Base-by-base conservation (phyloP, 345 rosid species). In the Gynandropsis gynandra region DNA sequence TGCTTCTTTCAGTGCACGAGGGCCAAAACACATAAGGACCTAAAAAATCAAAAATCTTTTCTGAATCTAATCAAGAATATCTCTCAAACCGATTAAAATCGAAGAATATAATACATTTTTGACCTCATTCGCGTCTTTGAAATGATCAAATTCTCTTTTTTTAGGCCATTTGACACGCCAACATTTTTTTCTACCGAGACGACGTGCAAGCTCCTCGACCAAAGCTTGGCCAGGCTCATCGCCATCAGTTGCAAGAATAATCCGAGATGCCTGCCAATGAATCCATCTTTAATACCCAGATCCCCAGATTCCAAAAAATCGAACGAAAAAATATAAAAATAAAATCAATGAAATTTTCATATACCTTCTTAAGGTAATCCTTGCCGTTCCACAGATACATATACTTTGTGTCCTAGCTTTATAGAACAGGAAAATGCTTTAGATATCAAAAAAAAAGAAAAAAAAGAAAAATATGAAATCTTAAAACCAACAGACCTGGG, bases 221-320 rank as follows among this genome's bases (percentile, higher is more conserved):
- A 90, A 74, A 48, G 98, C 98, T 84, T 84, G 92, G 62, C 98
- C 98, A 63, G 98, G 96, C 20, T 19, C 72, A 80, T 90, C 98
- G 42, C 95, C 96, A 67, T 90, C 98, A 61, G 98, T 90, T 54
- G 98, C 98, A 41, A 90, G 78, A 69, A 90, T 80, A 63, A 90
- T 76, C 27, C 93, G 92, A 46, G 85, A 74, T 47, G 70, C 85
- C 98, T 90, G 69, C 40, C n/a, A 53, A n/a, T n/a, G n/a, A n/a
- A n/a, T n/a, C n/a, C n/a, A n/a, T n/a, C n/a, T n/a, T n/a, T n/a
- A n/a, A n/a, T 52, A 52, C 62, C 34, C 40, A 52, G 9, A 43
- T 35, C 8, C 10, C 55, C 16, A 50, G 38, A 55, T 20, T 34
- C 5, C 17, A 29, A 50, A 24, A 34, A 55, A 9, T 40, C 41